Conservation (phyloP, 1,284 basidiomycete species). For the Ceratobasidium sp. region DNA sequence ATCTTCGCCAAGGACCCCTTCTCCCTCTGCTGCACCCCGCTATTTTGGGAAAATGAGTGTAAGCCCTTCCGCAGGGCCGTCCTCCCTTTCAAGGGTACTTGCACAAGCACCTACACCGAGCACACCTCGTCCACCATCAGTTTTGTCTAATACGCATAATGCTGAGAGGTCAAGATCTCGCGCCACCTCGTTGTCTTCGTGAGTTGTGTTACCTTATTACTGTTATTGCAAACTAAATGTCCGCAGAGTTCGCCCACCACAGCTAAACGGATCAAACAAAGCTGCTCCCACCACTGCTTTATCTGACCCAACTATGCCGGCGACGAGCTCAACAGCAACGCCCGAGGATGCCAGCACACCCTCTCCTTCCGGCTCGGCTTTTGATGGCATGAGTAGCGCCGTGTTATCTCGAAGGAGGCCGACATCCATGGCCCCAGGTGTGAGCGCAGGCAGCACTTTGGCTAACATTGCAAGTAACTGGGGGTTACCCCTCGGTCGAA, state of each 20-base stretch:
- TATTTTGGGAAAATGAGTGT: slow-evolving; percentile 70
- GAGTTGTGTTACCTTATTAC: slow-evolving; percentile 22
- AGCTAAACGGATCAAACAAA: slow-evolving; percentile 60
- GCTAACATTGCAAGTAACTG: slow-evolving; percentile 75
- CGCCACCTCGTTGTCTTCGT: slow-evolving; percentile 47
- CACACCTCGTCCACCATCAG: slow-evolving; percentile 32
- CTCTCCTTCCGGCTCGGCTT: slow-evolving; percentile 46
- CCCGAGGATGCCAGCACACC: slow-evolving; percentile 42
- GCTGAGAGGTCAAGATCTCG: slow-evolving; percentile 39
- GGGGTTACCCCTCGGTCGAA: slow-evolving; percentile 57
- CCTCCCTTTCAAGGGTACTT: slow-evolving; percentile 78
- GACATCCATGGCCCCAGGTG: slow-evolving; percentile 40
- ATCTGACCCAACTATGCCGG: slow-evolving; percentile 65
- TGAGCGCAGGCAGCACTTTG: slow-evolving; percentile 60
- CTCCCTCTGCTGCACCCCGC: slow-evolving; percentile 61
- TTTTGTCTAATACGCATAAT: slow-evolving; percentile 42
- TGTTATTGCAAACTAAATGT: no score
- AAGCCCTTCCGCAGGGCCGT: slow-evolving; percentile 75
- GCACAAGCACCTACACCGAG: slow-evolving; percentile 69
- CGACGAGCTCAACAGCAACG: slow-evolving; percentile 55
- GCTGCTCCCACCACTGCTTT: slow-evolving; percentile 77
- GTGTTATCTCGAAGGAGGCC: slow-evolving; percentile 40
- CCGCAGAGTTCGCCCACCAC: slow-evolving; percentile 63
- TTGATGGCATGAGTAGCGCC: slow-evolving; percentile 45
- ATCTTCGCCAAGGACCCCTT: slow-evolving; percentile 57